Evolutionary conservation across 306 rosid genomes (phyloP), one percentile per base, ranked within the genome.

Genomic region (Sesbania bispinosa): DNA sequence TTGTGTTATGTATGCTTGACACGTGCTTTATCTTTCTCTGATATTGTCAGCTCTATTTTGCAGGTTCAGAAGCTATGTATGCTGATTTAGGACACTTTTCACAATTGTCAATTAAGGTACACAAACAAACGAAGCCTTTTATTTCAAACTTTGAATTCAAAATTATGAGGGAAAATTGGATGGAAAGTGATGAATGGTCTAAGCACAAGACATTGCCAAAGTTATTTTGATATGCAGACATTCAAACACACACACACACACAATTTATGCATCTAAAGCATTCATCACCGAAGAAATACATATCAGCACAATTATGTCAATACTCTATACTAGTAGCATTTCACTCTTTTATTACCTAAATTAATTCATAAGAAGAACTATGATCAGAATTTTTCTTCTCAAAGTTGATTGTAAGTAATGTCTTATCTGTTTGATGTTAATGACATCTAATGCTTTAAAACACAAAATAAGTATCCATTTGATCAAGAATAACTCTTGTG

Each of bases 11-110:
- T 42, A 16, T 36, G 38, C 42, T 62, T 59, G 19, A 48, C n/a
- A 13, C 47, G 16, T 52, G 68, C 46, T n/a, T 32, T 58, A 51
- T 45, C n/a, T 67, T 53, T 80, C 54, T 81, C 71, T 74, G 18
- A 85, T 75, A 33, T 48, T 52, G 57, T 67, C 4, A 36, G 69
- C 13, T 58, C 11, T 61, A 32, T 54, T 52, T 65, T 82, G 52
- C 88, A 93, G 98, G 98, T 69, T 90, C 98, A 3, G 98, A 93
- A 90, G 97, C 98, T 53, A 93, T 93, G 98, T 93, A 77, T 79
- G 98, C 98, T 70, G 96, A 93, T 76, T 87, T 93, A 24, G 98
- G 98, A 51, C 98, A 93, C 83, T 93, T 93, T 71, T 79, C 94
- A 57, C 98, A 90, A 73, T 54, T 79, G 84, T 85, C 89, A 55